phyloP scores from a whole-genome alignment of 1,284 basidiomycete species.

The Athelia psychrophila region DNA sequence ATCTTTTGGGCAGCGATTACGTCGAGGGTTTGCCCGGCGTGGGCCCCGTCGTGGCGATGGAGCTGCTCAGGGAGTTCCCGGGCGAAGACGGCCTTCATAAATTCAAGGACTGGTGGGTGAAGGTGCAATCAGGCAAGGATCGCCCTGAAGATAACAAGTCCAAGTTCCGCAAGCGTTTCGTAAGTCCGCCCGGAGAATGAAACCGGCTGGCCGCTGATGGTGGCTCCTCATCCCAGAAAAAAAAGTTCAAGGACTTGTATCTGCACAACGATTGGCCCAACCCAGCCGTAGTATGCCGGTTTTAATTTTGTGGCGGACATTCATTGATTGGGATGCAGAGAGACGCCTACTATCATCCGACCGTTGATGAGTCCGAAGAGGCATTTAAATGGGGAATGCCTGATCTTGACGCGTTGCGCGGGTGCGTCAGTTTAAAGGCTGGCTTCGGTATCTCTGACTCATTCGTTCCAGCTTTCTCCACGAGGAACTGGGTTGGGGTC shows the following conservation, averaged over 20 bases:
- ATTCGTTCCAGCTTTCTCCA: constrained; percentile 67
- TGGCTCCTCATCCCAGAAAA: constrained; percentile 60
- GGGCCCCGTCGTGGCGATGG: constrained; percentile 96
- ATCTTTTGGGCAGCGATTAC: constrained; percentile 96
- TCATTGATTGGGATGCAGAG: constrained; percentile 46
- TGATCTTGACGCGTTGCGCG: constrained; percentile 87
- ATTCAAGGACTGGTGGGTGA: constrained; percentile 95
- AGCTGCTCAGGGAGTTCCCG: constrained; percentile 88
- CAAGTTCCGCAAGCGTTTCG: constrained; percentile 83
- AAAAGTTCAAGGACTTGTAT: constrained; percentile 83
- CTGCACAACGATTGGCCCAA: constrained; percentile 89
- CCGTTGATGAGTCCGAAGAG: constrained; percentile 89
- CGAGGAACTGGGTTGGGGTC: constrained; percentile 85
- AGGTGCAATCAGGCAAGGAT: constrained; percentile 92
- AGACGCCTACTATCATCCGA: constrained; percentile 91
- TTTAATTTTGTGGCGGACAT: constrained; percentile 1
- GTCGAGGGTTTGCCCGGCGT: constrained; percentile 94
- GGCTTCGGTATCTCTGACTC: constrained; percentile 2
- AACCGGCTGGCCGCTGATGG: not conserved
- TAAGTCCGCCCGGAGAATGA: constrained; percentile 37
- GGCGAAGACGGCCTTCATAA: constrained; percentile 79
- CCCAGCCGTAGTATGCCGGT: constrained; percentile 68
- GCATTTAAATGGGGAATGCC: constrained; percentile 97
- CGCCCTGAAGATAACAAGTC: constrained; percentile 66
- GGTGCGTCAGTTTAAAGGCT: constrained; percentile 45